A percentile compares a stretch with the other conserved stretches of the same genome.
phyloP scores from a whole-genome alignment of 495 filamentous ascomycete genomes.

The Podospora appendiculata region DNA sequence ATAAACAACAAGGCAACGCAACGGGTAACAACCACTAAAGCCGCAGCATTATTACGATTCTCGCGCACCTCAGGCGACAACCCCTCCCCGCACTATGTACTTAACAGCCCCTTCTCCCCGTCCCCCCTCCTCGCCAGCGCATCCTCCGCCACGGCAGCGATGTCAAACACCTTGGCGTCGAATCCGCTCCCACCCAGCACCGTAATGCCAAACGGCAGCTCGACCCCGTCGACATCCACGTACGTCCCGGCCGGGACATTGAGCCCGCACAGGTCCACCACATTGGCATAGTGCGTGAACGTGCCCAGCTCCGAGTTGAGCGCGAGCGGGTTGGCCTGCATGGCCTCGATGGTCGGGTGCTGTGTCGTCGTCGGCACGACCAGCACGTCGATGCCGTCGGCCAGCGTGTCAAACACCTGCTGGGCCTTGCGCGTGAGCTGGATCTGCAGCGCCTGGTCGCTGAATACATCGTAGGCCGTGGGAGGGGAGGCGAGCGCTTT shows the following conservation, averaged over 20 bases:
- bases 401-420: constrained; percentile 33
- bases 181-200: constrained; percentile 47
- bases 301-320: constrained; percentile 50
- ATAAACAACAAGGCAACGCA: too few species aligned
- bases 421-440: constrained; percentile 40
- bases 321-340: constrained; percentile 45
- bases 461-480: constrained; percentile 47
- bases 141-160: constrained; percentile 47
- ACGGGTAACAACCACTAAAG: too few species aligned
- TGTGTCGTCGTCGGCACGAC: constrained; percentile 54
- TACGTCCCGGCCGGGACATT: constrained; percentile 50
- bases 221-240: constrained; percentile 18
- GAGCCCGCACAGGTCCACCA: constrained; percentile 56
- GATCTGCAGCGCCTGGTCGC: constrained; percentile 45
- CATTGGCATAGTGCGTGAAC: constrained; percentile 59
- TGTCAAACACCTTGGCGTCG: constrained; percentile 49
- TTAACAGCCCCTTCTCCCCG: neutral
- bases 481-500: constrained; percentile 34
- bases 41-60: too few species aligned
- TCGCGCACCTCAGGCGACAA: too few species aligned
- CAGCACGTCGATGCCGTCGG: constrained; percentile 45
- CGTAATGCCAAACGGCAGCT: constrained; percentile 57
- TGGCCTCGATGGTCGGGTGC: constrained; percentile 51
- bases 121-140: constrained; percentile 38
- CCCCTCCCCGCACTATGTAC: too few species aligned